These are phyloP conservation scores for Forsythia viridissima DNA, from an alignment of 257 asterid species.

Conservation along the genomic window DNA sequence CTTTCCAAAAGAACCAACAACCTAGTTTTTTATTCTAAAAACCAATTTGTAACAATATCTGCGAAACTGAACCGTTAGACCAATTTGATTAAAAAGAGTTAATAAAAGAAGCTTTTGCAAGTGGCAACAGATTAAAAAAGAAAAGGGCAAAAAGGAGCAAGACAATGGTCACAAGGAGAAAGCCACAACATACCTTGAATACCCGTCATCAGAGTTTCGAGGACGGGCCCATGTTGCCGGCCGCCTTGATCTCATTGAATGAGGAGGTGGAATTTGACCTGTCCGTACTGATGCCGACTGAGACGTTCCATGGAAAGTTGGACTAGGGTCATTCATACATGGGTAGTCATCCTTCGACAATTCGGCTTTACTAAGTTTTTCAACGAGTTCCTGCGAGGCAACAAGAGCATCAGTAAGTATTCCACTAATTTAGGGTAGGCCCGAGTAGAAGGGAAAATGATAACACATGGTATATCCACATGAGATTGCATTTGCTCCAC, in stretches of 20 bases:
- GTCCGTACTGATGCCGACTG: conserved; percentile 52
- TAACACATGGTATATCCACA: neutral
- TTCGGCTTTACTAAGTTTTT: conserved; percentile 80
- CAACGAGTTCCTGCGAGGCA: conserved; percentile 76
- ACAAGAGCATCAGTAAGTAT: conserved; percentile 8
- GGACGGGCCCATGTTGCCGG: conserved; percentile 99
- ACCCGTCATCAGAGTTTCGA: conserved; percentile 95
- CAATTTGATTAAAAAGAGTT: too few species aligned
- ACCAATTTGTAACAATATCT: neutral
- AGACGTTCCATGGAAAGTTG: conserved; percentile 72
- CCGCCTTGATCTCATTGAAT: conserved; percentile 94
- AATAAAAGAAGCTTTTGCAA: too few species aligned
- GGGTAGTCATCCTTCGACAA: conserved; percentile 86
- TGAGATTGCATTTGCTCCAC: neutral
- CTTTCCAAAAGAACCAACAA: neutral
- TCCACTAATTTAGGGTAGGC: neutral
- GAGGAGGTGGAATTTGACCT: conserved; percentile 66
- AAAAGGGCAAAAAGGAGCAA: neutral
- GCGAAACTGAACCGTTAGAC: too few species aligned
- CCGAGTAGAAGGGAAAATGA: neutral
- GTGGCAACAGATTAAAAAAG: neutral
- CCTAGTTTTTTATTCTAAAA: neutral
- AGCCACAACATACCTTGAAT: conserved; percentile 68
- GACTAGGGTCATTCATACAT: conserved; percentile 96
- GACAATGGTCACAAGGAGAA: too few species aligned